These are phyloP conservation scores for Ceratobasidium theobromae DNA, from an alignment of 1,284 basidiomycete species.

Conservation along the genomic window DNA sequence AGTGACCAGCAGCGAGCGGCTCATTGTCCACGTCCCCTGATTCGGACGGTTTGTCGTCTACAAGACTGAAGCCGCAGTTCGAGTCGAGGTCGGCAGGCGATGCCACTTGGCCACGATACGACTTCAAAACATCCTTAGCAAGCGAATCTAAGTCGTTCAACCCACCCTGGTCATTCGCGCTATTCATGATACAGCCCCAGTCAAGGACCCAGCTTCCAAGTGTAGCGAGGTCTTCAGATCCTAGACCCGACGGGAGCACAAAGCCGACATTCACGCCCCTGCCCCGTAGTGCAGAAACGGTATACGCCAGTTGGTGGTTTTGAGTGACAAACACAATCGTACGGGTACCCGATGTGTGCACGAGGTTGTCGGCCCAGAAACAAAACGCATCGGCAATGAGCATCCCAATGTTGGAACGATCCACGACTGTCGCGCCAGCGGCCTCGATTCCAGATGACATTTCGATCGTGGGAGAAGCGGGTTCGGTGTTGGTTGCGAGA, in stretches of 20 bases:
- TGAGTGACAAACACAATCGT: neutral
- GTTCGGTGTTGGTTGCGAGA: neutral
- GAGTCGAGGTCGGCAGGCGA: too few species aligned
- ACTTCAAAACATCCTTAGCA: too few species aligned
- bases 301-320: neutral
- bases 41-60: too few species aligned
- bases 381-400: neutral
- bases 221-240: neutral
- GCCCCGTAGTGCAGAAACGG: neutral
- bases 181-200: neutral
- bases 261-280: neutral
- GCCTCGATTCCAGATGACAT: neutral
- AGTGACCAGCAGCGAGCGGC: too few species aligned
- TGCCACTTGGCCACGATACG: too few species aligned
- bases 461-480: neutral
- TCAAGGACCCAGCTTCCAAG: neutral
- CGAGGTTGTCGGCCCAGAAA: neutral
- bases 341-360: neutral
- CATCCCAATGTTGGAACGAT: neutral
- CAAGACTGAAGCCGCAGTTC: too few species aligned
- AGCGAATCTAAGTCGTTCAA: too few species aligned
- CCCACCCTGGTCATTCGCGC: too few species aligned
- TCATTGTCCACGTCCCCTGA: too few species aligned
- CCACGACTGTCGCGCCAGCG: neutral
- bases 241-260: neutral